phyloP scores from a whole-genome alignment of 345 rosid genomes.

The Cardamine chenopodiifolia region DNA sequence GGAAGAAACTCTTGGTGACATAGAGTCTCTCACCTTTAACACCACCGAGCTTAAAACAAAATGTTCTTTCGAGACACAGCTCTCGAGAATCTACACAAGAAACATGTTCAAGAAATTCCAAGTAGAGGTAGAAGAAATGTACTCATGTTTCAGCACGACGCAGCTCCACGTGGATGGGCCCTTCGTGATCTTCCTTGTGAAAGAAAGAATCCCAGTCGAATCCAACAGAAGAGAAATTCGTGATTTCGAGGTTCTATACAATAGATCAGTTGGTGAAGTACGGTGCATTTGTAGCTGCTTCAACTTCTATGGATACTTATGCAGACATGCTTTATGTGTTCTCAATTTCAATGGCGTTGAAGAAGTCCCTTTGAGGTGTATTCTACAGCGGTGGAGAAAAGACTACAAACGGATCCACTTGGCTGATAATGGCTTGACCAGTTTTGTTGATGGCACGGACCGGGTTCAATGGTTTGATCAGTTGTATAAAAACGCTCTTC shows the following conservation, averaged over 20 bases:
- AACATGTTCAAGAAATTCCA: conserved; percentile 77
- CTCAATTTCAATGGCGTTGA: conserved; percentile 76
- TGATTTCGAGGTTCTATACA: conserved; percentile 74
- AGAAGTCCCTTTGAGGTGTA: conserved; percentile 63
- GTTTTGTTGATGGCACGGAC: conserved; percentile 29
- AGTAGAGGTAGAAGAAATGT: conserved; percentile 83
- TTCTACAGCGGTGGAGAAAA: conserved; percentile 68
- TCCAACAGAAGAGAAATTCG: conserved; percentile 61
- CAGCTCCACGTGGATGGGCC: conserved; percentile 72
- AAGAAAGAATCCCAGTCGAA: conserved; percentile 65
- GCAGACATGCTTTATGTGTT: conserved; percentile 81
- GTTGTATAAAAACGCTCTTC: conserved; percentile 57
- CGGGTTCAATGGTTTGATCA: conserved; percentile 59
- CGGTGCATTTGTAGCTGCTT: conserved; percentile 89
- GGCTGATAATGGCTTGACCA: conserved; percentile 39
- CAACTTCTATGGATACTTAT: conserved; percentile 76
- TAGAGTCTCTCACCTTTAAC: conserved; percentile 57
- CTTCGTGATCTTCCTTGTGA: conserved; percentile 65
- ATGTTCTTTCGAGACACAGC: conserved; percentile 79
- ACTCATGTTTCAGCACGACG: conserved; percentile 77
- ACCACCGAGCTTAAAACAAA: conserved; percentile 56
- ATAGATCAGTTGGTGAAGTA: conserved; percentile 72
- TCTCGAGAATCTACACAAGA: conserved; percentile 67
- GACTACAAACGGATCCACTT: conserved; percentile 59
- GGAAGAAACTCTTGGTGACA: conserved; percentile 69